These are phyloP conservation scores for Alternaria gansuensis DNA, from an alignment of 2,329 filamentous ascomycete genomes.

Conservation along the genomic window DNA sequence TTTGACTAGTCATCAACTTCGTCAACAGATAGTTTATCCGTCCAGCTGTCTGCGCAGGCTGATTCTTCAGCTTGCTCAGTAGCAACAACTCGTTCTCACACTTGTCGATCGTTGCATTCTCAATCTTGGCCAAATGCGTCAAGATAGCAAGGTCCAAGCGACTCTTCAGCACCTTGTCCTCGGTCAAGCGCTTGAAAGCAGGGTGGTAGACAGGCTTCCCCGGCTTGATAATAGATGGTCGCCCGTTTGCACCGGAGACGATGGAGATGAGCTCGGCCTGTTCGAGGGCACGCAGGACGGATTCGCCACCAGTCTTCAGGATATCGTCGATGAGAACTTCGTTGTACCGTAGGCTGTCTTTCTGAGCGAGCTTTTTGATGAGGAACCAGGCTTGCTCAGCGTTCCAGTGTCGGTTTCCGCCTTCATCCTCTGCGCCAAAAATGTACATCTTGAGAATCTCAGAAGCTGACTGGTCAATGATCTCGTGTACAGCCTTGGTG, in stretches of 20 bases:
- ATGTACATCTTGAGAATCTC: slow-evolving; percentile 96
- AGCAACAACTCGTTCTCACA: slow-evolving; percentile 78
- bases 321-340: slow-evolving; percentile 80
- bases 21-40: slow-evolving; percentile 75
- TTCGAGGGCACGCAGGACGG: slow-evolving; percentile 79
- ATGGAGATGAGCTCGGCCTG: slow-evolving; percentile 87
- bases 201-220: slow-evolving; percentile 87
- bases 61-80: slow-evolving; percentile 74
- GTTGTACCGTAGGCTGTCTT: slow-evolving; percentile 79
- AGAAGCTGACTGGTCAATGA: slow-evolving; percentile 85
- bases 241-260: slow-evolving; percentile 72
- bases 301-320: slow-evolving; percentile 76
- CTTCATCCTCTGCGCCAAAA: slow-evolving; percentile 64
- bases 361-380: slow-evolving; percentile 77
- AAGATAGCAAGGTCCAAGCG: slow-evolving; percentile 74
- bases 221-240: slow-evolving; percentile 78
- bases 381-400: slow-evolving; percentile 90
- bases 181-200: slow-evolving; percentile 76
- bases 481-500: slow-evolving; percentile 80
- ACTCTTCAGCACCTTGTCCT: slow-evolving; percentile 76
- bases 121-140: slow-evolving; percentile 72
- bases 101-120: slow-evolving; percentile 78
- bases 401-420: slow-evolving; percentile 72
- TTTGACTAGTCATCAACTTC: slow-evolving; percentile 78
- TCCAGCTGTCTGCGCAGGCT: slow-evolving; percentile 72